Conservation (phyloP, 2,329 filamentous ascomycete species). For the Zymoseptoria tritici region DNA sequence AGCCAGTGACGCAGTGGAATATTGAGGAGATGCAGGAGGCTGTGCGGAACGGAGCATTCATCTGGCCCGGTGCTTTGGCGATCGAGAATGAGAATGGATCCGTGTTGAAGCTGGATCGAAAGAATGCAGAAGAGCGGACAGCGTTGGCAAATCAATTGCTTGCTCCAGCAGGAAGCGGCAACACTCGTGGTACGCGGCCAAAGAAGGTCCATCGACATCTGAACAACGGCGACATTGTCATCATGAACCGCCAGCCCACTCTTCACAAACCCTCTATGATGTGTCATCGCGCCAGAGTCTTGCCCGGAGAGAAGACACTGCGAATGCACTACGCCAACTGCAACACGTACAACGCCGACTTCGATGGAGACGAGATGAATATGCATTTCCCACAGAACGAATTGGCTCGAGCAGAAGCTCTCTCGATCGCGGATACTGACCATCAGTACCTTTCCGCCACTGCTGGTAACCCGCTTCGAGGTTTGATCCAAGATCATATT, state of each 20-base stretch:
- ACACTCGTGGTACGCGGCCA: slow-evolving; percentile 67
- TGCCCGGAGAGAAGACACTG: slow-evolving; percentile 92
- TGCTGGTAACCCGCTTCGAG: slow-evolving; percentile 84
- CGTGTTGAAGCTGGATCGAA: slow-evolving; percentile 77
- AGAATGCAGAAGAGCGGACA: slow-evolving; percentile 78
- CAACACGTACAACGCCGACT: slow-evolving; percentile 98
- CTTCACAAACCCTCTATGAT: slow-evolving; percentile 99
- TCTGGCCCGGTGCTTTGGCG: slow-evolving; percentile 88
- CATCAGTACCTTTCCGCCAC: slow-evolving; percentile 95
- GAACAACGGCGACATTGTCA: slow-evolving; percentile 90
- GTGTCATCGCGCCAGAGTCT: slow-evolving; percentile 86
- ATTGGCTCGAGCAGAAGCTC: slow-evolving; percentile 81
- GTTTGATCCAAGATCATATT: slow-evolving; percentile 96
- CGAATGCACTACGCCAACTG: slow-evolving; percentile 99
- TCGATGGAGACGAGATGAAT: slow-evolving; percentile 99
- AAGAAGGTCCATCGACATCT: slow-evolving; percentile 97
- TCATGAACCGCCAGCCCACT: slow-evolving; percentile 98
- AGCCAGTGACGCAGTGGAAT: slow-evolving; percentile 95
- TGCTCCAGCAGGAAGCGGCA: slow-evolving; percentile 64
- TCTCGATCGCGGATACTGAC: slow-evolving; percentile 91
- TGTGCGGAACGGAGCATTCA: slow-evolving; percentile 87
- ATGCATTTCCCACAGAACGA: slow-evolving; percentile 99
- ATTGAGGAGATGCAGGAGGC: slow-evolving; percentile 93
- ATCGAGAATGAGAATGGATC: slow-evolving; percentile 96
- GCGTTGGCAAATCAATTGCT: slow-evolving; percentile 89